phyloP scores from a whole-genome alignment of 495 filamentous ascomycete genomes.

The Penicillium goetzii region DNA sequence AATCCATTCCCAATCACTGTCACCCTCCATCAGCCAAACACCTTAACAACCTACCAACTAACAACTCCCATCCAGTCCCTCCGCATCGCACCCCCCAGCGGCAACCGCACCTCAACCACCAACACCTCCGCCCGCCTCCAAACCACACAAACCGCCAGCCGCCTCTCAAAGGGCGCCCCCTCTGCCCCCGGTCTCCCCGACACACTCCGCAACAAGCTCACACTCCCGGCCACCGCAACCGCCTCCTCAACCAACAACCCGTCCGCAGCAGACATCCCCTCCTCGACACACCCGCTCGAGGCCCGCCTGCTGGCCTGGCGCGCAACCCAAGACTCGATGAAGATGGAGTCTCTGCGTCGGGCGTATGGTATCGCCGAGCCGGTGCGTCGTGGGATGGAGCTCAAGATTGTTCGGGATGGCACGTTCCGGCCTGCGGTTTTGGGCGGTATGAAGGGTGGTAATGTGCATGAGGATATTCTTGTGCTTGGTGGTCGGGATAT shows the following conservation, averaged over 20 bases:
- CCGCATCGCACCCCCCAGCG: constrained; percentile 75
- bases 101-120: constrained; percentile 60
- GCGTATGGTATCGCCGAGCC: constrained; percentile 93
- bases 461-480: constrained; percentile 80
- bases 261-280: constrained; percentile 37
- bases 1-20: background rate
- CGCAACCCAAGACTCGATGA: constrained; percentile 79
- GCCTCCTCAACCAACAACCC: constrained; percentile 48
- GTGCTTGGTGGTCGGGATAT: constrained; percentile 67
- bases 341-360: constrained; percentile 84
- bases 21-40: background rate
- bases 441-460: constrained; percentile 44
- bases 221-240: constrained; percentile 50
- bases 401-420: constrained; percentile 73
- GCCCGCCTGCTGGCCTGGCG: constrained; percentile 82
- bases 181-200: constrained; percentile 91
- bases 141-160: constrained; percentile 35
- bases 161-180: constrained; percentile 67
- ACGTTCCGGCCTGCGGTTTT: constrained; percentile 55
- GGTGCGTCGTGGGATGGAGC: constrained; percentile 90
- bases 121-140: constrained; percentile 55
- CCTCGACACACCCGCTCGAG: constrained; percentile 87
- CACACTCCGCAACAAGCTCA: constrained; percentile 81
- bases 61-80: constrained; percentile 65
- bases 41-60: constrained; percentile 11